A percentile compares a stretch with the other conserved stretches of the same genome.
These are phyloP conservation scores for Neurospora sp. DNA, from an alignment of 495 filamentous ascomycete species.

Conservation along the genomic window DNA sequence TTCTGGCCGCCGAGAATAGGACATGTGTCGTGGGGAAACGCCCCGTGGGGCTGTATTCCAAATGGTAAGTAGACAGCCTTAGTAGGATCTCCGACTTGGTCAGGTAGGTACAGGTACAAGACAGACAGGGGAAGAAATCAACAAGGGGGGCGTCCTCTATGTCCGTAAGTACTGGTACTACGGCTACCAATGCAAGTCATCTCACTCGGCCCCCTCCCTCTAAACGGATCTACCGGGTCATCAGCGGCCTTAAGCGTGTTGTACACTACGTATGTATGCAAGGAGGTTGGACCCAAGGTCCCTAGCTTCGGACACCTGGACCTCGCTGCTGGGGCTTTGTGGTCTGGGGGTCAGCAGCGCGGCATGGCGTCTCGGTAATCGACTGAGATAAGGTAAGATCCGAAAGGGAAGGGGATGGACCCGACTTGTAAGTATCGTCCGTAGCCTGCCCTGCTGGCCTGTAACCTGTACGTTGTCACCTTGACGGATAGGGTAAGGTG, in stretches of 20 bases:
- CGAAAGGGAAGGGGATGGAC: background rate
- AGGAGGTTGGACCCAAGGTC: background rate
- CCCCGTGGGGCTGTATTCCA: background rate
- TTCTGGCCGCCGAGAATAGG: background rate
- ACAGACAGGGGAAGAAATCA: background rate
- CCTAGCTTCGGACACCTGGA: background rate
- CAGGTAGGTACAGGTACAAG: background rate
- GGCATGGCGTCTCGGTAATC: background rate
- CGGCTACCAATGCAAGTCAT: background rate
- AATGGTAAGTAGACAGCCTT: background rate
- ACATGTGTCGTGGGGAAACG: background rate
- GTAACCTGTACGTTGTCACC: background rate
- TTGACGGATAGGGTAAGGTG: background rate
- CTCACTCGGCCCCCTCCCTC: background rate
- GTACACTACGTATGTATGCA: background rate
- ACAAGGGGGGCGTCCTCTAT: background rate
- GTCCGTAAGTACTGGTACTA: background rate
- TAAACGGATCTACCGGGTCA: background rate
- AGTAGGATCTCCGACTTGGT: background rate
- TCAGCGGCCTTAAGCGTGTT: background rate
- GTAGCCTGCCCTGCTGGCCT: background rate
- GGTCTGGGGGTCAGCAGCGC: background rate
- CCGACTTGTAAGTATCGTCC: background rate
- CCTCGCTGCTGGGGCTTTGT: background rate
- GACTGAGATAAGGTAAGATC: background rate